Evolutionary conservation across 495 filamentous ascomycete genomes (phyloP).

Genomic region (Aspergillus kassunensis): DNA sequence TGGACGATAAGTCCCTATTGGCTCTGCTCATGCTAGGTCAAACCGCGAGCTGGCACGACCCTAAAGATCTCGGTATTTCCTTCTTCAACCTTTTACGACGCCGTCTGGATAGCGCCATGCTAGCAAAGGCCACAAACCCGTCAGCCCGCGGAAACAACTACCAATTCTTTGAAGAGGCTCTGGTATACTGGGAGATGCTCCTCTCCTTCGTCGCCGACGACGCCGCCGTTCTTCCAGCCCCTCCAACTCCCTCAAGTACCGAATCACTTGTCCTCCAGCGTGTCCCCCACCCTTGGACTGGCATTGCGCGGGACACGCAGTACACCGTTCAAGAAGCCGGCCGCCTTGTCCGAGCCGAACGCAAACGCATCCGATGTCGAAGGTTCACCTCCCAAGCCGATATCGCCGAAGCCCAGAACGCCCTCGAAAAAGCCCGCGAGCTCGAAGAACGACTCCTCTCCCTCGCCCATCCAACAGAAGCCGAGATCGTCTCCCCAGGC

Average conservation of each 20-base stretch:
- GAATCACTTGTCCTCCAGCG: slow-evolving; percentile 35
- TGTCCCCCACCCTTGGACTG: slow-evolving; percentile 58
- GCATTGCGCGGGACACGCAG: slow-evolving; percentile 51
- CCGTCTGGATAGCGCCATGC: slow-evolving; percentile 34
- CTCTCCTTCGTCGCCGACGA: slow-evolving; percentile 53
- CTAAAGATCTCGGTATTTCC: slow-evolving; percentile 49
- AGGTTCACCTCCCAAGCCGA: slow-evolving; percentile 37
- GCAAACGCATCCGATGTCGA: slow-evolving; percentile 36
- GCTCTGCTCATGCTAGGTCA: slow-evolving; percentile 54
- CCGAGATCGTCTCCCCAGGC: slow-evolving; percentile 49
- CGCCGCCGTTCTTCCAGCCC: slow-evolving; percentile 27
- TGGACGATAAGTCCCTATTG: slow-evolving; percentile 48
- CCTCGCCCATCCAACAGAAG: slow-evolving; percentile 44
- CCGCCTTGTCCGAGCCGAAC: slow-evolving; percentile 46
- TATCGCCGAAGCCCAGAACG: slow-evolving; percentile 37
- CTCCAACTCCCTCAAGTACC: slow-evolving; percentile 12
- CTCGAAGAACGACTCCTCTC: slow-evolving; percentile 50
- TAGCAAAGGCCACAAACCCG: slow-evolving; percentile 9
- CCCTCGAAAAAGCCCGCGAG: slow-evolving; percentile 42
- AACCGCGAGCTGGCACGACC: slow-evolving; percentile 55
- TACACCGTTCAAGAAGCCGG: slow-evolving; percentile 54
- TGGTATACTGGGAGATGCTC: slow-evolving; percentile 60
- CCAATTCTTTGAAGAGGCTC: slow-evolving; percentile 55
- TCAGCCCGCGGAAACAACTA: slow-evolving; percentile 40
- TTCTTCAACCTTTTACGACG: slow-evolving; percentile 45